These are phyloP conservation scores for Metschnikowia koreensis DNA, from an alignment of 805 yeast genomes.

Conservation along the genomic window DNA sequence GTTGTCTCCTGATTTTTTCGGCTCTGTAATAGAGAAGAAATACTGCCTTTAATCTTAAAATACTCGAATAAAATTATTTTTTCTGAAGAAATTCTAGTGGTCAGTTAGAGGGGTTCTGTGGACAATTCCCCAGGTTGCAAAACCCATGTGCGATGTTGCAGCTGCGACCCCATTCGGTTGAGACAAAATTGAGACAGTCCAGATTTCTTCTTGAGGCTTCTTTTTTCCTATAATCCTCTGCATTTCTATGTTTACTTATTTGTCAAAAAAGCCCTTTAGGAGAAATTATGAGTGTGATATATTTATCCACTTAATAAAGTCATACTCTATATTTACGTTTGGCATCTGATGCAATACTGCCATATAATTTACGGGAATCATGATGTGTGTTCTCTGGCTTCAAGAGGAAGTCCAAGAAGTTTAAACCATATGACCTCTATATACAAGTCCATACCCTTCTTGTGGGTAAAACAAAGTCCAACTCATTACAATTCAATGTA, in stretches of 20 bases:
- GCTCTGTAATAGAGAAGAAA: too few species aligned
- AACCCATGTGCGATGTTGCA: constrained; percentile 4
- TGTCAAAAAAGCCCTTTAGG: too few species aligned
- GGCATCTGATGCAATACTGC: too few species aligned
- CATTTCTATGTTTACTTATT: too few species aligned
- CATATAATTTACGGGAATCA: not conserved
- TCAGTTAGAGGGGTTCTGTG: not conserved
- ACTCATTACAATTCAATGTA: constrained; percentile 47
- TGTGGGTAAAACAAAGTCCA: not conserved
- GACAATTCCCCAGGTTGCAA: not conserved
- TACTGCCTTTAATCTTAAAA: not conserved
- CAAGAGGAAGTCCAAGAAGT: not conserved
- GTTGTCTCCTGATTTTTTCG: not conserved
- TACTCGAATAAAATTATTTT: not conserved
- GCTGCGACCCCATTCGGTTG: not conserved
- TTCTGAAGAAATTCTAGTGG: not conserved
- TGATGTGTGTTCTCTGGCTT: not conserved
- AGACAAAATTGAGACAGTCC: too few species aligned
- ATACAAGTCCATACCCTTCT: constrained; percentile 1
- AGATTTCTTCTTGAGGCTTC: too few species aligned
- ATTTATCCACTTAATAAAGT: too few species aligned
- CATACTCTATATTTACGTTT: too few species aligned
- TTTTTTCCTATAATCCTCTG: too few species aligned
- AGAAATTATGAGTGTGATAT: too few species aligned
- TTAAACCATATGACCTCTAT: constrained; percentile 4